Evolutionary conservation across 441 rosid genomes (phyloP), one percentile per base, ranked within the genome.

Genomic region (Capsella rubella): DNA sequence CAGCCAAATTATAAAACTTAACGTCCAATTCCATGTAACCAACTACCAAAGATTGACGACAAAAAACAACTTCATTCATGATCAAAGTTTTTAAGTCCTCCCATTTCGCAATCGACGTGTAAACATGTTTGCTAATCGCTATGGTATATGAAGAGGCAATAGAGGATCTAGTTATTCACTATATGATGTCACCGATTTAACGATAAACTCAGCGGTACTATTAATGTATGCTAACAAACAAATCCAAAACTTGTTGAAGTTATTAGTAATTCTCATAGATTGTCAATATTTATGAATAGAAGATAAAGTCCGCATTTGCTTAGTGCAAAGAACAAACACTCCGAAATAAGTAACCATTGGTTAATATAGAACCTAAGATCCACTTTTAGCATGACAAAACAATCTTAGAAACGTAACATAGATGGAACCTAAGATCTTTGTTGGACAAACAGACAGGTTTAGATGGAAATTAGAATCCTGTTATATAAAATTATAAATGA

Each of bases 121-220:
- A 6, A 2, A 3, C 25, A 72, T 49, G 69, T 40, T 62, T 18
- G 28, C 46, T 4, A 54, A 37, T 37, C 2, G 43, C n/a, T 46
- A 55, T 31, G 66, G 32, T 47, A 45, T 31, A 43, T n/a, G 37
- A 66, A 1, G 50, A 66, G n/a, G 15, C 16, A 27, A 50, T 27
- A 11, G 31, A 50, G 35, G 21, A 59, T n/a, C 39, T 15, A 29
- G 67, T 40, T 50, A 47, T 60, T 60, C 45, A n/a, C 57, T 25
- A 27, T 25, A 27, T 39, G 58, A 25, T 70, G 35, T 59, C 13
- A 40, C 39, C 39, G 3, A 35, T 35, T 35, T 2, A 34, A 4
- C n/a, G 4, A 39, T 51, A 12, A 16, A 39, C 39, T 50, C 61
- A 60, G 7, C 13, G 29, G 40, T 39, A 46, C 4, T 46, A 25